phyloP scores from a whole-genome alignment of 2,329 filamentous ascomycete species.

The Fusarium acutatum region DNA sequence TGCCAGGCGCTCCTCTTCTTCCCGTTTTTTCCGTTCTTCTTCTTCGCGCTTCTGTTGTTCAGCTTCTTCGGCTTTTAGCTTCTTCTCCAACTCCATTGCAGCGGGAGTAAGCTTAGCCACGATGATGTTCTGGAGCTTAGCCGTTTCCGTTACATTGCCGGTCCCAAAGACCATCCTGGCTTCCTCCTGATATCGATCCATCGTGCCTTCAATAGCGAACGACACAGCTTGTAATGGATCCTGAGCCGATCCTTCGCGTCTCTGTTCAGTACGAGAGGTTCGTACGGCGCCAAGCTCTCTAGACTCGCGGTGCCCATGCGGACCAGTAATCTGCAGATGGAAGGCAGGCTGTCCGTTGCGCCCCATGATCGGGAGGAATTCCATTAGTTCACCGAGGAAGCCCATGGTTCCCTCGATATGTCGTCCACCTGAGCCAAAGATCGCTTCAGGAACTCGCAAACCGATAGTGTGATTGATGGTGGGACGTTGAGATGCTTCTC shows the following conservation, averaged over 20 bases:
- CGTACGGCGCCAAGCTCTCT: slow-evolving; percentile 58
- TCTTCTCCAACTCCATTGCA: slow-evolving; percentile 82
- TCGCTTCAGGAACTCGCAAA: slow-evolving; percentile 55
- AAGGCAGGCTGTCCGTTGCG: slow-evolving; percentile 61
- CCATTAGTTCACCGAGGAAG: slow-evolving; percentile 65
- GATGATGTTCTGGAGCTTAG: slow-evolving; percentile 73
- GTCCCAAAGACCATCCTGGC: slow-evolving; percentile 84
- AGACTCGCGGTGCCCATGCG: slow-evolving; percentile 58
- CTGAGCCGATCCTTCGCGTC: slow-evolving; percentile 57
- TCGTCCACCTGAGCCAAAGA: slow-evolving; percentile 52
- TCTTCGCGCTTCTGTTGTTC: slow-evolving; percentile 58
- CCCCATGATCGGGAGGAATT: slow-evolving; percentile 59
- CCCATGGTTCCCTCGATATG: slow-evolving; percentile 61
- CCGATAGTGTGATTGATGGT: slow-evolving; percentile 64
- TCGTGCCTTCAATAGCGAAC: slow-evolving; percentile 77
- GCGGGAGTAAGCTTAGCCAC: slow-evolving; percentile 80
- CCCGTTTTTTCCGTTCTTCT: slow-evolving; percentile 68
- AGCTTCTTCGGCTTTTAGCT: slow-evolving; percentile 68
- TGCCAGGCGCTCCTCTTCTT: slow-evolving; percentile 71
- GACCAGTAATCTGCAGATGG: slow-evolving; percentile 66
- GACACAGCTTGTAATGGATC: slow-evolving; percentile 79
- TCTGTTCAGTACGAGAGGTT: slow-evolving; percentile 56
- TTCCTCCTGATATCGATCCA: slow-evolving; percentile 87
- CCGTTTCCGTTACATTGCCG: slow-evolving; percentile 70
- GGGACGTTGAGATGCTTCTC: slow-evolving; percentile 59